Evolutionary conservation across 2,329 filamentous ascomycete genomes (phyloP).

Genomic region (Colletotrichum acutatum): DNA sequence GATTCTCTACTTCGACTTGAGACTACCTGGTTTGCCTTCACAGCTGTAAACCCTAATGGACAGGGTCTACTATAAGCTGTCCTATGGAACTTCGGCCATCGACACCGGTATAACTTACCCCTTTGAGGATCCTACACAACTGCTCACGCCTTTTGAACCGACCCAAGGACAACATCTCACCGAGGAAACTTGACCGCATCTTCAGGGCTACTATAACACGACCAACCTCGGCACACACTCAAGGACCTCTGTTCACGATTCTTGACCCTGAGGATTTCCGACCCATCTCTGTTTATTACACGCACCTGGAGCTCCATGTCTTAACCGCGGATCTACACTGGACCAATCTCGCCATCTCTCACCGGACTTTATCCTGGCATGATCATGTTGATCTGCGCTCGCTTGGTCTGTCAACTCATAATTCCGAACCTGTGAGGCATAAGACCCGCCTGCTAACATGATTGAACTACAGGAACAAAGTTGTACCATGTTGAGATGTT

Average conservation of each 20-base stretch:
- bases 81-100: not conserved
- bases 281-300: not conserved
- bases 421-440: constrained; percentile 33
- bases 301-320: constrained; percentile 1
- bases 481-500: constrained; percentile 57
- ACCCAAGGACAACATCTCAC: no score
- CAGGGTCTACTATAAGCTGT: not conserved
- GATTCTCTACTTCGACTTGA: constrained; percentile 1
- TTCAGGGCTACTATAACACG: not conserved
- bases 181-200: no score
- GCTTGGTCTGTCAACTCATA: constrained; percentile 50
- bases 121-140: no score
- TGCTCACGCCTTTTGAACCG: no score
- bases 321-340: not conserved
- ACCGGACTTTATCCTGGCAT: not conserved
- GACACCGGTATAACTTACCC: no score
- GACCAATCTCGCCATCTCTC: not conserved
- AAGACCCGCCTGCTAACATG: constrained; percentile 47
- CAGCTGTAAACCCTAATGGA: not conserved
- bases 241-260: not conserved
- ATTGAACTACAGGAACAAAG: constrained; percentile 62
- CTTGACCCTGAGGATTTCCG: not conserved
- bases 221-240: not conserved
- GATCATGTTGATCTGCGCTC: constrained; percentile 28
- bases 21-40: not conserved